Evolutionary conservation across 2,329 filamentous ascomycete species (phyloP).

Genomic region (Daldinia eschscholtzii): DNA sequence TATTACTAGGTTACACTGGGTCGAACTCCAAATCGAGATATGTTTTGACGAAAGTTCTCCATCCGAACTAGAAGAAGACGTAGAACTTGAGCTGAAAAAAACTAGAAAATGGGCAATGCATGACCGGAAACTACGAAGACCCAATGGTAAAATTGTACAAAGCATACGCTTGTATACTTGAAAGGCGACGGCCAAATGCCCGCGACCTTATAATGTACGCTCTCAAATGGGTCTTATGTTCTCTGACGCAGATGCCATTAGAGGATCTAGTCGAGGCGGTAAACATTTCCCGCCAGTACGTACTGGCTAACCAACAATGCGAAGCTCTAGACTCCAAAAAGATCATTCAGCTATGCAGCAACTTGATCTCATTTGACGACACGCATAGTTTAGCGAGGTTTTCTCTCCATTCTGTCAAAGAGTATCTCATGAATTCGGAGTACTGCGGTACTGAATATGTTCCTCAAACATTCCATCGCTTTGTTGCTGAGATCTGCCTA

Average conservation of each 20-base stretch:
- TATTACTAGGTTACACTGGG: not conserved
- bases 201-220: not conserved
- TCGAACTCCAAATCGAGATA: conserved; percentile 1
- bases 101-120: not conserved
- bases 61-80: not conserved
- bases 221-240: conserved; percentile 2
- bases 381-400: not conserved
- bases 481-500: not conserved
- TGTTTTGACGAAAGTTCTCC: not conserved
- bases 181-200: not conserved
- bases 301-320: not conserved
- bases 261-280: not conserved
- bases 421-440: not conserved
- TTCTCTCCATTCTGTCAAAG: not conserved
- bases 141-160: not conserved
- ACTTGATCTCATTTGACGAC: not conserved
- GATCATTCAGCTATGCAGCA: not conserved
- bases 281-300: not conserved
- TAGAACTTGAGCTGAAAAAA: not conserved
- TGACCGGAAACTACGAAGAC: not conserved
- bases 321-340: not conserved
- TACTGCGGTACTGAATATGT: not conserved
- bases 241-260: not conserved
- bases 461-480: not conserved
- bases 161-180: conserved; percentile 1